Percentiles rank a stretch among this genome's conserved stretches.
These are phyloP conservation scores for Diaporthe nobilis DNA, from an alignment of 2,329 filamentous ascomycete species.

Conservation along the genomic window DNA sequence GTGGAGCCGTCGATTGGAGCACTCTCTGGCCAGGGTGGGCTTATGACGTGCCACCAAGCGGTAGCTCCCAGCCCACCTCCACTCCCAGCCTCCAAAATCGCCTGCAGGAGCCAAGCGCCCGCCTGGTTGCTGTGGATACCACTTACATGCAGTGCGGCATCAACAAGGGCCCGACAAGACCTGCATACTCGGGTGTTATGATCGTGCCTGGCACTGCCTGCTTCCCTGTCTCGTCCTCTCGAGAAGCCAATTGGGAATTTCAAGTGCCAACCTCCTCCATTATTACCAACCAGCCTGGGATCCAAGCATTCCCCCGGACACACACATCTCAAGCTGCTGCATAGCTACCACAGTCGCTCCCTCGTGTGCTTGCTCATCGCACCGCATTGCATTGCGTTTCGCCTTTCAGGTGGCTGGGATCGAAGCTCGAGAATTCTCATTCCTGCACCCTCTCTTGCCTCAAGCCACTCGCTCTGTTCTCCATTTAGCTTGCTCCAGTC, in stretches of 20 bases:
- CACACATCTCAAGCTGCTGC: slow-evolving; percentile 15
- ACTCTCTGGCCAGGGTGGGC: slow-evolving; percentile 3
- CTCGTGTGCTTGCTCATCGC: neutral
- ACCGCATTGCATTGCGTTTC: slow-evolving; percentile 21
- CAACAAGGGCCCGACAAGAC: slow-evolving; percentile 18
- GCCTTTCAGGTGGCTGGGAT: slow-evolving; percentile 27
- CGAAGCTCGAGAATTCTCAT: slow-evolving; percentile 22
- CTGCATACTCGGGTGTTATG: slow-evolving; percentile 28
- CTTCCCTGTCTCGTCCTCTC: slow-evolving; percentile 3
- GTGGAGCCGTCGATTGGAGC: slow-evolving; percentile 20
- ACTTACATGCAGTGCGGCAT: slow-evolving; percentile 20
- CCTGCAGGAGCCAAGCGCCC: slow-evolving; percentile 18
- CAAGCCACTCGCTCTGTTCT: slow-evolving; percentile 28
- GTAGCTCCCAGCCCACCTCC: slow-evolving; percentile 27
- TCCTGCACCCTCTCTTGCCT: slow-evolving; percentile 21
- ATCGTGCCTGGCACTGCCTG: slow-evolving; percentile 22
- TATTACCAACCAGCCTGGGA: slow-evolving; percentile 22
- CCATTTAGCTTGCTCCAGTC: slow-evolving; percentile 13
- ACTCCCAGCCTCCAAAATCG: slow-evolving; percentile 26
- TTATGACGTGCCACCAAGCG: slow-evolving; percentile 13
- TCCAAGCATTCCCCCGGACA: slow-evolving; percentile 13
- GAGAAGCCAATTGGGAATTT: slow-evolving; percentile 18
- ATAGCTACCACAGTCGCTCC: slow-evolving; percentile 18
- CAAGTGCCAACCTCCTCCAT: slow-evolving; percentile 24
- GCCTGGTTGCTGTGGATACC: slow-evolving; percentile 31